Base-by-base conservation (phyloP, 2,329 filamentous ascomycete species). In the Pleomassaria siparia region DNA sequence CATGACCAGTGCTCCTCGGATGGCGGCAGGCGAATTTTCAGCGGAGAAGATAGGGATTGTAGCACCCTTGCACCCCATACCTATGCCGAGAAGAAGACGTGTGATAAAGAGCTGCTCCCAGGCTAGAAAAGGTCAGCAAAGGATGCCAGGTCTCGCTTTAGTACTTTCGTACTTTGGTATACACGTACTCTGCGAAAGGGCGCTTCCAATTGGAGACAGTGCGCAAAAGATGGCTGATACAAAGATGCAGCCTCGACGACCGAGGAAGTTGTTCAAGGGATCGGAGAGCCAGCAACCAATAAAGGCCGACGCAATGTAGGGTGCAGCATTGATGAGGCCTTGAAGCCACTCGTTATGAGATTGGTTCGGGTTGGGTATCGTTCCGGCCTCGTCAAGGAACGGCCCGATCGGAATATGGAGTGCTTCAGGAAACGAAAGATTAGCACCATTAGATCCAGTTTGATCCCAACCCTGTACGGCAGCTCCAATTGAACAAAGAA, bases 1-100 rank as follows among this genome's bases (percentile, higher is more conserved):
- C 69, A 78, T 77, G 20, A 76, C 74, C 5, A 77, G 52, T 2
- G 74, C 75, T 9, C 75, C 75, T 37, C 75, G 67, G 41, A 78
- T 78, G 1, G 64, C 66, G 1, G 74, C 72, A 1, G 75, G 75
- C 2, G 74, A 66, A 44, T 74, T 76, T 56, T 77, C 75, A 2
- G 74, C 74, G 0, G 71, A 68, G 45, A 74, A 76, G 7, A 77
- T 72, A 1, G 74, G 74, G 4, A 75, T 69, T 0, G 74, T 76
- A 0, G 72, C 49, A 12, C 58, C 58, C 41, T 63, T 59, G 33
- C 50, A 49, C 26, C 55, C 57, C 60, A 62, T 67, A 32, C 65
- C 65, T 52, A 62, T 62, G 41, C 55, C 56, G n/a, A 51, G 36
- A 10, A 54, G 43, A 10, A 58, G 40, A 30, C 54, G 45, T 2